These are phyloP conservation scores for Fusarium brachygibbosum DNA, from an alignment of 2,329 filamentous ascomycete species.

Conservation along the genomic window DNA sequence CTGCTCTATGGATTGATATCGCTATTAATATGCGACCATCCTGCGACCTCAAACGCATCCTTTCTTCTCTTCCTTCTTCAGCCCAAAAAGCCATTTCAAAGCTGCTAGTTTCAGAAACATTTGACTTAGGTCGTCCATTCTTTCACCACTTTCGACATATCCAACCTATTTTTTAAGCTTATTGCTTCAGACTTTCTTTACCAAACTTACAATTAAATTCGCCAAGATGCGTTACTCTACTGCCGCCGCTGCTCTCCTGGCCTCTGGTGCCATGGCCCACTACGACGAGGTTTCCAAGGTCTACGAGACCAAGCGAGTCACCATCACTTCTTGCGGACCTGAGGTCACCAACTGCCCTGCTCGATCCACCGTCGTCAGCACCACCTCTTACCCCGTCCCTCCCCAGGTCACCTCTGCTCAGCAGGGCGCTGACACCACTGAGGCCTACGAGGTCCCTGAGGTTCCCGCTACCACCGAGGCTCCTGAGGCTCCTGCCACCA, in stretches of 20 bases:
- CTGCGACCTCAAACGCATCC: conserved; percentile 46
- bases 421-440: conserved; percentile 55
- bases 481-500: conserved; percentile 51
- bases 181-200: conserved; percentile 47
- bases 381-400: conserved; percentile 38
- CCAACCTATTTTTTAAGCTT: conserved; percentile 47
- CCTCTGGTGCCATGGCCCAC: conserved; percentile 53
- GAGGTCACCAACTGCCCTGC: conserved; percentile 50
- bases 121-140: conserved; percentile 72
- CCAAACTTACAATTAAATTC: conserved; percentile 43
- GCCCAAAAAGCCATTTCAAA: conserved; percentile 60
- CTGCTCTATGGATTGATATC: conserved; percentile 38
- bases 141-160: conserved; percentile 54
- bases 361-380: conserved; percentile 41
- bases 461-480: conserved; percentile 53
- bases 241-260: conserved; percentile 64
- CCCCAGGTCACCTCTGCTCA: conserved; percentile 32
- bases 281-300: conserved; percentile 60
- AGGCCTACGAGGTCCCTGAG: conserved; percentile 40
- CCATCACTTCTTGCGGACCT: conserved; percentile 70
- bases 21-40: conserved; percentile 64
- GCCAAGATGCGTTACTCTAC: conserved; percentile 74
- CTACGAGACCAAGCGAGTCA: conserved; percentile 70
- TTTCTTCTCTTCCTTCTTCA: conserved; percentile 55
- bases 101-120: conserved; percentile 57